phyloP scores from a whole-genome alignment of 495 filamentous ascomycete species.

The Hypomontagnella submonticulosa region DNA sequence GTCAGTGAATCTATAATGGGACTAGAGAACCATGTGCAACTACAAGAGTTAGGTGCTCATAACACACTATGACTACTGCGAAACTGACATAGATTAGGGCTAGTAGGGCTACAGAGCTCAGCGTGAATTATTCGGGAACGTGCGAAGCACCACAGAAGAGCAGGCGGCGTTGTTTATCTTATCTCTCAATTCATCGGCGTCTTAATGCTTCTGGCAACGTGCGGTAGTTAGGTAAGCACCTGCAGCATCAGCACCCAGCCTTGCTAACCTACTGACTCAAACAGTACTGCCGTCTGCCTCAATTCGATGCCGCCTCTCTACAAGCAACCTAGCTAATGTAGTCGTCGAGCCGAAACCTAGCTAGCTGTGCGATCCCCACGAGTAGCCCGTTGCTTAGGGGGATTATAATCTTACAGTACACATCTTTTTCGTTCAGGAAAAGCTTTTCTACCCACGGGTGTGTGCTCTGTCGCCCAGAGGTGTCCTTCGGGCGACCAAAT shows the following conservation, averaged over 20 bases:
- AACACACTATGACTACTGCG: no score
- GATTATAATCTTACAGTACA: constrained; percentile 28
- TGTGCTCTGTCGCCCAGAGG: background rate
- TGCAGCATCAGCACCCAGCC: constrained; percentile 7
- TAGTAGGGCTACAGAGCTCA: no score
- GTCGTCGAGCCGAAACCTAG: background rate
- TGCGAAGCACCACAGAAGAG: no score
- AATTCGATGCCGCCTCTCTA: constrained; percentile 1
- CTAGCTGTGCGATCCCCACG: background rate
- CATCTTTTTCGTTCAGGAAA: constrained; percentile 7
- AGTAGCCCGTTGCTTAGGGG: constrained; percentile 14
- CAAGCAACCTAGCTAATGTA: constrained; percentile 10
- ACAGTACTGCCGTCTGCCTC: background rate
- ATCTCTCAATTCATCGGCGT: no score
- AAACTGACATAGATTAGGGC: no score
- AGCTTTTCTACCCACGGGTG: background rate
- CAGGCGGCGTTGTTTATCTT: no score
- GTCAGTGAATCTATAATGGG: no score
- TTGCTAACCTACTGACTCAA: background rate
- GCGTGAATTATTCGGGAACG: no score
- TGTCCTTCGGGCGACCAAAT: background rate
- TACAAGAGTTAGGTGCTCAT: no score
- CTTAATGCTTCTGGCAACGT: background rate
- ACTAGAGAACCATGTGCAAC: no score
- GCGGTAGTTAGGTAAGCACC: constrained; percentile 2